Base-by-base conservation (phyloP, 352 stramenopile species). In the Pythium volutum region DNA sequence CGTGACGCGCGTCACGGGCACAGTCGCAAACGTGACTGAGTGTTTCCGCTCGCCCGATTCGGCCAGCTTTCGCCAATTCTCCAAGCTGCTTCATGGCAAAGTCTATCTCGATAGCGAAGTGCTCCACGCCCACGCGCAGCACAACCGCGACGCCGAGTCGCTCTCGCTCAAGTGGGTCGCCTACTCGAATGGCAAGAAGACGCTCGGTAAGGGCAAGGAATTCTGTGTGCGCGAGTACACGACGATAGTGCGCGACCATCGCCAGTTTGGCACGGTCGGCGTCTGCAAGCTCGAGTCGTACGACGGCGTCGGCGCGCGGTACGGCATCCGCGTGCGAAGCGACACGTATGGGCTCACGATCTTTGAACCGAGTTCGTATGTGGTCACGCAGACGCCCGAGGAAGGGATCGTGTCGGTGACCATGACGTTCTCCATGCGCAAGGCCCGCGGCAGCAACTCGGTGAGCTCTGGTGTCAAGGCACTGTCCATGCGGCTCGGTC, bases 151-250 rank as follows among this genome's bases (percentile, higher is more conserved):
- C 55, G 55, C 68, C 43, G 84, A 93, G 66, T 90, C 79, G 34
- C 75, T 95, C 58, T 78, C 82, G 58, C 70, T 95, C 61, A 95
- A 95, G 67, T 95, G 86, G 86, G 63, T 89, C 55, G 84, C 86
- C 38, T 81, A 87, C 57, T 88, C 77, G 38, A 87, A 86, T 1
- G 64, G 64, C 46, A 79, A 76, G 34, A 93, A 90, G 62, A 87
- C 83, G 47, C 71, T 95, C 22, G 81, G 82, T 12, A 79, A 79
- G 31, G 81, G 79, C 45, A 95, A 95, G 49, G 84, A 95, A 60
- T 88, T 95, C 33, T 88, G 79, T 55, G 69, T 89, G 41, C 82
- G 84, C 27, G 86, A 95, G 62, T 95, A 93, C 57, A 91, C 82
- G 63, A 66, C 80, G 22, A 58, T 85, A n/a, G 22, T 88, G 25